Evolutionary conservation across 805 yeast species (phyloP), one percentile per base, ranked within the genome.

Genomic region (Brettanomyces sp.): DNA sequence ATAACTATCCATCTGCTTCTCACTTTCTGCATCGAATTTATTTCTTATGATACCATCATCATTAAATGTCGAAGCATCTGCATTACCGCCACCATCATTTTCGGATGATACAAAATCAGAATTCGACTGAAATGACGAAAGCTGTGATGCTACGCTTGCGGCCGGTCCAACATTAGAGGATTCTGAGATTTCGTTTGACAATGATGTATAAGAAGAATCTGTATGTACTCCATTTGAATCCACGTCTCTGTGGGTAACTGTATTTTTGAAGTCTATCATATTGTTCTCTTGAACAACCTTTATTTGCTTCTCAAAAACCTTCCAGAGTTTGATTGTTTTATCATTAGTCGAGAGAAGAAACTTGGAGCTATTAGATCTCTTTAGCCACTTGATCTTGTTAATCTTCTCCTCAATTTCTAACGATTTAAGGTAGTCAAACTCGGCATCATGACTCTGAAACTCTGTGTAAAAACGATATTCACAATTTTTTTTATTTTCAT

Each of bases 321-420:
- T 93, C 99, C 99, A 93, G 51, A 93, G 76, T 70, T 93, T 93
- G 61, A 93, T 89, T n/a, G 99, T 93, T 68, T 93, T 93, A 69
- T 93, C 99, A 65, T 93, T 93, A 32, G 99, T 89, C 32, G 91
- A 81, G 54, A 93, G 73, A 56, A 93, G 70, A 59, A 86, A 88
- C 60, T 90, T 91, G n/a, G 96, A 86, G 59, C 83, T 82, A 66
- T 89, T 91, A 43, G 84, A 81, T 51, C 95, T 80, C 56, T 77
- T 80, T 59, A 95, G 77, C 99, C 99, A 93, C 67, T 89, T 88
- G 64, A 95, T 91, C 68, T 93, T 91, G 70, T 93, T 93, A 66
- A 93, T 95, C 65, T 91, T 91, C 69, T 93, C 99, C 67, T 93
- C 99, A 60, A 93, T 95, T 67, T 95, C 99, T 53, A 93, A 72